Evolutionary conservation across 331 rosid species (phyloP), one percentile per base, ranked within the genome.

Genomic region (Phaseolus coccineus): DNA sequence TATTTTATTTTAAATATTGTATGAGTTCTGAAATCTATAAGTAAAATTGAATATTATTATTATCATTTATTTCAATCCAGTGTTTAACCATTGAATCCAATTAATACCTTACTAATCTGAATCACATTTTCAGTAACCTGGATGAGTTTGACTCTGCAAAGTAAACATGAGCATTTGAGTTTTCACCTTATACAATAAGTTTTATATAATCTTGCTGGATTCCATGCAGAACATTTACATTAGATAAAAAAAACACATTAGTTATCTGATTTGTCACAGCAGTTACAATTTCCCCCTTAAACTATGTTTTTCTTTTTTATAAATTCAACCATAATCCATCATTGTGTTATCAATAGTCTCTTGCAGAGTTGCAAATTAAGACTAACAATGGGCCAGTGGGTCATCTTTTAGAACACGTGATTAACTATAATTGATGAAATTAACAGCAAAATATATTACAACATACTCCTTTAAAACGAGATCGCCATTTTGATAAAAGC

Each of bases 331-430:
- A 59, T 59, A 59, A 16, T 1, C 40, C 1, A 74, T 58, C 70
- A 44, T 59, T 58, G 42, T 74, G 6, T 25, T 40, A 74, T 58
- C 30, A 39, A 57, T 56, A 58, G 69, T 57, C 19, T 56, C 40
- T 57, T 3, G 27, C 16, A 46, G 39, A 73, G 12, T 30, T 30
- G 61, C 28, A 48, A 44, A 69, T 69, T 48, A 69, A 69, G 27
- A 47, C 8, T 30, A 10, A 71, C 8, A 16, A 3, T 46, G 16
- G 15, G 1, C 51, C 51, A 12, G 30, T n/a, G 48, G 14, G 4
- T 46, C 2, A 25, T 28, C 0, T 27, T 46, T 11, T 42, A 2
- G 24, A 66, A 46, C 39, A 69, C 16, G 10, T 14, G 6, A 66
- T 10, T 30, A 44, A 69, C 3, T 4, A 46, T 6, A 22, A 28